Evolutionary conservation across 176 grass and related monocot species (phyloP).

Genomic region (Rhynchospora breviuscula): DNA sequence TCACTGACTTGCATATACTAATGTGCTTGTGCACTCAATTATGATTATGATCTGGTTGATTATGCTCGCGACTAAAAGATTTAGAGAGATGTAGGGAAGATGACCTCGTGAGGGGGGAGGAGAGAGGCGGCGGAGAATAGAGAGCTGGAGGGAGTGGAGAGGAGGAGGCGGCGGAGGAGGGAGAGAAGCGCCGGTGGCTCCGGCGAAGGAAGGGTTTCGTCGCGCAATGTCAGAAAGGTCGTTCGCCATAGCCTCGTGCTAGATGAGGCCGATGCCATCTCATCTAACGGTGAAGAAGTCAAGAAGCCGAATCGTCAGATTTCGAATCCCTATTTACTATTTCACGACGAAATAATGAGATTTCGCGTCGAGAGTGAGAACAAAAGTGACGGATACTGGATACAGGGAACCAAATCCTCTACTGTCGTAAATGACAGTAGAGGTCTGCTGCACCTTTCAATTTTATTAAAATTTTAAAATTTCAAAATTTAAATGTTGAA

Average conservation of each 20-base stretch:
- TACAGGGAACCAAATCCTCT: too few species aligned
- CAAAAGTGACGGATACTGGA: not conserved
- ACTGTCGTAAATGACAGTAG: too few species aligned
- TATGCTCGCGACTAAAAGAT: not conserved
- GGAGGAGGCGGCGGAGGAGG: slow-evolving; percentile 62
- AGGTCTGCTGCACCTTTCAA: too few species aligned
- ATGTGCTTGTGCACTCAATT: too few species aligned
- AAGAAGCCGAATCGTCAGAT: not conserved
- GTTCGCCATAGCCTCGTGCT: slow-evolving; percentile 63
- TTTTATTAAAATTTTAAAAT: too few species aligned
- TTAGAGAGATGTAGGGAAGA: not conserved
- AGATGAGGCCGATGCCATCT: slow-evolving; percentile 36
- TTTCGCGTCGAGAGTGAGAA: not conserved
- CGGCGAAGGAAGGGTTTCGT: slow-evolving; percentile 66
- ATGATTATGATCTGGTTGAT: not conserved
- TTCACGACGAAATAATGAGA: not conserved
- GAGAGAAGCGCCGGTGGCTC: slow-evolving; percentile 43
- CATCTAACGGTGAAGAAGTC: not conserved
- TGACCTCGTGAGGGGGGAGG: slow-evolving; percentile 72
- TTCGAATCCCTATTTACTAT: not conserved
- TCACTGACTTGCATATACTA: too few species aligned
- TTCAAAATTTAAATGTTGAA: too few species aligned
- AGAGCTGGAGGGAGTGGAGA: slow-evolving; percentile 34
- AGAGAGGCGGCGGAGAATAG: slow-evolving; percentile 47
- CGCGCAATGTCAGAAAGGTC: slow-evolving; percentile 73